Base-by-base conservation (phyloP, 2,329 filamentous ascomycete genomes). In the Dactylonectria estremocensis region DNA sequence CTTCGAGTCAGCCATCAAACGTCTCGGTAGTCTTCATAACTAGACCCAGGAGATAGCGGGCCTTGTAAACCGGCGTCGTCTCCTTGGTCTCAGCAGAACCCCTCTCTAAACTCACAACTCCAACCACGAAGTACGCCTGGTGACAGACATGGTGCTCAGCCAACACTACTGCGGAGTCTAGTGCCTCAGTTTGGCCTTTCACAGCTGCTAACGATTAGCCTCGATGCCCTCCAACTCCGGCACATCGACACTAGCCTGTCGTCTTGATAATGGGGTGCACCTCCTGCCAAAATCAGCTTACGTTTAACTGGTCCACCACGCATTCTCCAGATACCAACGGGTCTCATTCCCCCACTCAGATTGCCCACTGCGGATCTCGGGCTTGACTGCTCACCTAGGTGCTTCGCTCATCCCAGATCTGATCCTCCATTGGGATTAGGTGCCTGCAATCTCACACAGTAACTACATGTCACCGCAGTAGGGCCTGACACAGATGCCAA, bases 241-340 rank as follows among this genome's bases (percentile, higher is more conserved):
- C 57, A 59, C 31, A 48, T 59, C 48, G 28, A 28, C 46, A 40
- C 57, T 60, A 60, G 48, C 10, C 48, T 31, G 43, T 7, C 43
- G 28, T 58, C 31, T 52, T 43, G 37, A 52, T 22, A 52, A 22
- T 35, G 33, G 48, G 48, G 48, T 18, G 10, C 49, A 52, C 14
- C 20, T 60, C 57, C 35, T 49, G 10, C 43, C 52, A 45, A 59
- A 52, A 52, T 60, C 57, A 60, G 46, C 57, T 60, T 43, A 22
- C 14, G 45, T 49, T 20, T 50, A 50, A 60, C 46, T 60, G 57
- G 57, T 20, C 57, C 57, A 50, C 50, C n/a, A 22, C 10, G 10
- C 28, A 35, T 20, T 28, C 37, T 33, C 31, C 31, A 13, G 43
- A 62, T 56, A 62, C 52, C 33, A 56, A 62, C 43, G 31, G 31